A percentile compares a stretch with the other conserved stretches of the same genome.
phyloP scores from a whole-genome alignment of 345 rosid genomes.

The Eucalyptus erythrocorys region DNA sequence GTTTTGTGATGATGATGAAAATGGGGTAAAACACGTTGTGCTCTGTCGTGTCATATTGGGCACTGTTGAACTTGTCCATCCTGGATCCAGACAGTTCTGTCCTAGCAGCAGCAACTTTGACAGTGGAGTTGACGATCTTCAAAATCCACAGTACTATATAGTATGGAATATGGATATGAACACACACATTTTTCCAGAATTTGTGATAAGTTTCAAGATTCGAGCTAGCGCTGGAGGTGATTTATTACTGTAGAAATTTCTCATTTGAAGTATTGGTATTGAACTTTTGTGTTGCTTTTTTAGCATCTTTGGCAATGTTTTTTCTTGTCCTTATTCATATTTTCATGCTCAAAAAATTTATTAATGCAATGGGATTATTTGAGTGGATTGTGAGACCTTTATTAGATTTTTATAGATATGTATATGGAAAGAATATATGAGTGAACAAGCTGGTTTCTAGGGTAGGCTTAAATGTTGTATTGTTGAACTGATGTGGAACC shows the following conservation, averaged over 20 bases:
- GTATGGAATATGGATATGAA: conserved; percentile 85
- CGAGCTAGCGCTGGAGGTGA: conserved; percentile 61
- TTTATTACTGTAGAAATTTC: conserved; percentile 3
- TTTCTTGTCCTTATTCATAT: neutral
- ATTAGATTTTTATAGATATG: neutral
- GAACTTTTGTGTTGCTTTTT: neutral
- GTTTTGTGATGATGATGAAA: conserved; percentile 82
- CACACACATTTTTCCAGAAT: conserved; percentile 82
- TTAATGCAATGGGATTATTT: neutral
- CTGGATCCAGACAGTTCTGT: conserved; percentile 42
- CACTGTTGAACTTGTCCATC: conserved; percentile 54
- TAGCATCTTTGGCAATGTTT: neutral
- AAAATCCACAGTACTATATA: conserved; percentile 44
- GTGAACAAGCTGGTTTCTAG: neutral
- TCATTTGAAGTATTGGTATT: neutral
- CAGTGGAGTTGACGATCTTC: conserved; percentile 74
- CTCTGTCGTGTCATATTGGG: conserved; percentile 90
- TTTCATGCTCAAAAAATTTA: neutral
- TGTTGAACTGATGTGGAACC: neutral
- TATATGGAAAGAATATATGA: neutral
- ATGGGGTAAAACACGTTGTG: conserved; percentile 51
- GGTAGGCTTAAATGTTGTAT: neutral
- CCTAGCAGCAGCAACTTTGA: conserved; percentile 65
- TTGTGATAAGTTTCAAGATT: conserved; percentile 84
- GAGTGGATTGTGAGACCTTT: neutral